Base-by-base conservation (phyloP, 2,329 filamentous ascomycete species). In the Ophiostoma australiae region DNA sequence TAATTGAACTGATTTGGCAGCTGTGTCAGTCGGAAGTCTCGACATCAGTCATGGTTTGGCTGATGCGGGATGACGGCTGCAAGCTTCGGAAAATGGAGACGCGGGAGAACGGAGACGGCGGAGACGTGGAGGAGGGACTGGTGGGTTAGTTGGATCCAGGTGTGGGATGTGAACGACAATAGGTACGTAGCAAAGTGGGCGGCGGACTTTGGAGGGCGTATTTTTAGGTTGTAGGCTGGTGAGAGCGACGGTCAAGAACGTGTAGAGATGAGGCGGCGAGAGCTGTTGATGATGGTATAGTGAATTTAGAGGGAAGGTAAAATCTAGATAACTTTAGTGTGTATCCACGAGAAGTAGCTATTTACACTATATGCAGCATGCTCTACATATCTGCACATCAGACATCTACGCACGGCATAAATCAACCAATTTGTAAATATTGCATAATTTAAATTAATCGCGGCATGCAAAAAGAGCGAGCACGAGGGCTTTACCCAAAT, bases 71-170 rank as follows among this genome's bases (percentile, higher is more conserved):
- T 27, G n/a, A 27, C 52, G 52, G 52, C 13, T 11, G 23, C 52
- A 27, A 27, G 44, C 17, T 48, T 58, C n/a, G 52, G 52, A 58
- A 15, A 58, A 58, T 58, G 52, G 52, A 58, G 52, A 58, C 52
- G 52, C 52, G 52, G 52, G 23, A 27, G 23, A 48, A 48, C 44
- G 52, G n/a, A 27, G 52, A 27, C 52, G 52, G 52, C 52, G 52
- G 52, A 27, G 52, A 58, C 52, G 52, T 58, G 52, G 52, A 27
- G 23, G 52, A 27, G 52, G n/a, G n/a, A 58, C 8, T 58, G 52
- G 52, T 23, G 23, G 52, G 27, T 27, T 58, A 58, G 68, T 58
- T 23, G 52, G 52, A 58, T 58, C 3, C 52, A 58, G 44, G 52
- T n/a, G 52, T 58, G 52, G 52, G 23, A 27, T 58, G 52, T 58